Base-by-base conservation (phyloP, 768 basidiomycete genomes). In the Panaeolus cyanescens region DNA sequence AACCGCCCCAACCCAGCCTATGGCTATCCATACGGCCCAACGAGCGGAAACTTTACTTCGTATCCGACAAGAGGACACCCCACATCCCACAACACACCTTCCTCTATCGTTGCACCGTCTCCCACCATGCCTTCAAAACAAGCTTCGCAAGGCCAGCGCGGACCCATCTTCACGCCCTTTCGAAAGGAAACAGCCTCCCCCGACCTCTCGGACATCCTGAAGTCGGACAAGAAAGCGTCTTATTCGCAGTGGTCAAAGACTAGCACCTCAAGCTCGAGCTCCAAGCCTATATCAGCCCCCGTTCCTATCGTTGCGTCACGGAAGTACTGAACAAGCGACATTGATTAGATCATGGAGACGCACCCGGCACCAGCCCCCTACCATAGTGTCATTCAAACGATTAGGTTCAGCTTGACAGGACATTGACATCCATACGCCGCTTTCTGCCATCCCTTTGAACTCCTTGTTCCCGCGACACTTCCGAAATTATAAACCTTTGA, bases 401-500 rank as follows among this genome's bases (percentile, higher is more conserved):
- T 28, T 50, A 28, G 25, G 30, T 50, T 28, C 45, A 50, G 22
- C 45, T 25, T 42, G 40, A 22, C 40, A 22, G 40, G 6, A 34
- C 33, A 34, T 7, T 37, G 36, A 37, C 36, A 37, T 37, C 4
- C 22, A 28, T 30, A 50, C 25, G 45, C 45, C 45, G 45, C 45
- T 50, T 42, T 30, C 28, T 50, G 45, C 45, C 22, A 50, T 50
- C 4, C 10, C 8, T 28, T 13, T 13, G 33, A 13, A 34, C 13
- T 28, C 45, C 45, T 50, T 50, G 45, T n/a, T 28, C 45, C 45
- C 45, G 45, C 45, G 25, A 50, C 45, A 28, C 45, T 50, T 50
- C 45, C 45, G 45, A 20, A 50, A 50, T 50, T 30, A 50, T 50
- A 28, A 50, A 50, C 45, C 45, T 50, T 50, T 50, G 45, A 50